Base-by-base conservation (phyloP, 2,329 filamentous ascomycete genomes). In the Sporothrix pseudoabietina region DNA sequence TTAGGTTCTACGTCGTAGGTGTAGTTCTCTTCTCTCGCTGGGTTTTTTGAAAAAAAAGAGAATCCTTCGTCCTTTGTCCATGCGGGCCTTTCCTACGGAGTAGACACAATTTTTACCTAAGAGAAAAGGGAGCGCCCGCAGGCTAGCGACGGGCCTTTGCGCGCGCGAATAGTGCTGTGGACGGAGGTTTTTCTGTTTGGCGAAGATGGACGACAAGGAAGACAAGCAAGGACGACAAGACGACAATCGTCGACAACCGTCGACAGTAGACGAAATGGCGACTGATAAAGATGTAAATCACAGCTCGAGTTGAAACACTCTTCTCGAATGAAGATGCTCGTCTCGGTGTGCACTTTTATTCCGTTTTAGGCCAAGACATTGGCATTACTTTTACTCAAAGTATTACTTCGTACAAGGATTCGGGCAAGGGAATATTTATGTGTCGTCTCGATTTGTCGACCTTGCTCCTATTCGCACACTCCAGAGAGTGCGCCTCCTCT, bases 61-160 rank as follows among this genome's bases (percentile, higher is more conserved):
- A n/a, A 26, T 49, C 55, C 12, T 59, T 59, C 26, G 30, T 59
- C 19, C 59, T 44, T 12, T 54, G 26, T 69, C 65, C 65, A n/a
- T 54, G 65, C 35, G 5, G 57, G 22, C 55, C 30, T 19, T 39
- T 59, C 26, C 57, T 14, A 22, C n/a, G n/a, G n/a, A n/a, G n/a
- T n/a, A n/a, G n/a, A n/a, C 1, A 26, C 26, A 26, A 26, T 26
- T 26, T 1, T 41, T 41, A 22, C 5, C 32, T 22, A 35, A 35
- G 35, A 19, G 1, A 19, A 49, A 55, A 66, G 63, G 63, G 63
- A 66, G 63, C 12, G n/a, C 65, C 65, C 65, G 65, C 65, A 9
- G 41, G 47, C 65, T 69, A 69, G 65, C 65, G 65, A 54, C 47
- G 65, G 65, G 65, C 65, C 44, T 54, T 54, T 49, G 44, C 44